These are phyloP conservation scores for Anethum foeniculum DNA, from an alignment of 140 eudicot genomes.

Conservation along the genomic window DNA sequence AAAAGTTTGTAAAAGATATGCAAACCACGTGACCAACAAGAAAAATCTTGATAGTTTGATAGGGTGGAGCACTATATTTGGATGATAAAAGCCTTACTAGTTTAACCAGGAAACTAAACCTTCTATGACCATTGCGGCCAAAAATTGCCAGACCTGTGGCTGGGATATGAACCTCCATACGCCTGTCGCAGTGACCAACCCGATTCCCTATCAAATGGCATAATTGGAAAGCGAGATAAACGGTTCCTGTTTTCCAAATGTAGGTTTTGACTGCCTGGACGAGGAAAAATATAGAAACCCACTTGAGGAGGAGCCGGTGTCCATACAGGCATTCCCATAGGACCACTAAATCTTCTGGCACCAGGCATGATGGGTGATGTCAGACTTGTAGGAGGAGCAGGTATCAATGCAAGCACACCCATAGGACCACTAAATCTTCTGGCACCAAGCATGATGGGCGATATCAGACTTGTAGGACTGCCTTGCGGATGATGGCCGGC, in stretches of 20 bases:
- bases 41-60: background rate
- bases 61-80: background rate
- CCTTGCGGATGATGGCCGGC: conserved; percentile 23
- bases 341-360: conserved; percentile 32
- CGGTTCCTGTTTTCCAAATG: conserved; percentile 23
- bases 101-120: background rate
- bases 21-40: background rate
- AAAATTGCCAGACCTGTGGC: conserved; percentile 12
- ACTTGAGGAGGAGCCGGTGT: conserved; percentile 23
- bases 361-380: conserved; percentile 18
- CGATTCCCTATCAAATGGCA: conserved; percentile 3
- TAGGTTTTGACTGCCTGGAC: conserved; percentile 8
- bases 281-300: conserved; percentile 8
- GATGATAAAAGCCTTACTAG: background rate
- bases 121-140: conserved; percentile 25
- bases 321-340: conserved; percentile 16
- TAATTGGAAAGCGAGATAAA: conserved; percentile 25
- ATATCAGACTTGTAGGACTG: conserved; percentile 20
- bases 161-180: conserved; percentile 18
- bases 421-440: conserved; percentile 24
- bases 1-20: no score
- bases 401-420: no score
- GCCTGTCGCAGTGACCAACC: conserved; percentile 17
- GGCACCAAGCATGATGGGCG: conserved; percentile 22
- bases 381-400: conserved; percentile 8